Evolutionary conservation across 768 basidiomycete genomes (phyloP).

Genomic region (Psilocybe sp.): DNA sequence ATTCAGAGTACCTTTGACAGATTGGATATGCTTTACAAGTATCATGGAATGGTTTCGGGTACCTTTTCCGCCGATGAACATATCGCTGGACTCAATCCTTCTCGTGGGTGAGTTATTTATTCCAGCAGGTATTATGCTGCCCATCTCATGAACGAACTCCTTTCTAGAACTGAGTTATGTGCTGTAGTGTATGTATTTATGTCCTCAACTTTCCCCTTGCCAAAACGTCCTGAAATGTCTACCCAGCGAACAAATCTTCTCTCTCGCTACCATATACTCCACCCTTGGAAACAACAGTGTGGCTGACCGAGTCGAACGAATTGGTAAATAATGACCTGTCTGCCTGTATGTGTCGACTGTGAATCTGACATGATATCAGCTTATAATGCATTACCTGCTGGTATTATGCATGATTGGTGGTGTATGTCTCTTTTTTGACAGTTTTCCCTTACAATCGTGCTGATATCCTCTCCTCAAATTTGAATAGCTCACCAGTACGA

Average conservation of each 20-base stretch:
- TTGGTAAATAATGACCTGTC: slow-evolving; percentile 17
- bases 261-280: slow-evolving; percentile 37
- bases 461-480: neutral
- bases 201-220: neutral
- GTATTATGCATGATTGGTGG: slow-evolving; percentile 36
- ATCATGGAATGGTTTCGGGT: slow-evolving; percentile 38
- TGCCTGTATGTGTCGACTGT: too few relatives aligned
- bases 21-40: slow-evolving; percentile 34
- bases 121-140: neutral
- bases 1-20: slow-evolving; percentile 36
- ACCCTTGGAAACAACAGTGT: slow-evolving; percentile 40
- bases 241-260: slow-evolving; percentile 40
- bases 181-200: slow-evolving; percentile 32
- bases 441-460: neutral
- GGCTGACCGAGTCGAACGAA: slow-evolving; percentile 37
- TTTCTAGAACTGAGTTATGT: slow-evolving; percentile 34
- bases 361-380: slow-evolving; percentile 17
- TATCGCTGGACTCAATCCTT: slow-evolving; percentile 38
- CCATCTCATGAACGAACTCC: neutral
- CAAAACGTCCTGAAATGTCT: neutral
- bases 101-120: slow-evolving; percentile 29
- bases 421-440: slow-evolving; percentile 20
- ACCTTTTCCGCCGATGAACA: slow-evolving; percentile 43
- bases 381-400: slow-evolving; percentile 39
- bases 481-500: slow-evolving; percentile 41